Conservation (phyloP, 169 alveolate genomes). For the Plasmodium ovale region DNA sequence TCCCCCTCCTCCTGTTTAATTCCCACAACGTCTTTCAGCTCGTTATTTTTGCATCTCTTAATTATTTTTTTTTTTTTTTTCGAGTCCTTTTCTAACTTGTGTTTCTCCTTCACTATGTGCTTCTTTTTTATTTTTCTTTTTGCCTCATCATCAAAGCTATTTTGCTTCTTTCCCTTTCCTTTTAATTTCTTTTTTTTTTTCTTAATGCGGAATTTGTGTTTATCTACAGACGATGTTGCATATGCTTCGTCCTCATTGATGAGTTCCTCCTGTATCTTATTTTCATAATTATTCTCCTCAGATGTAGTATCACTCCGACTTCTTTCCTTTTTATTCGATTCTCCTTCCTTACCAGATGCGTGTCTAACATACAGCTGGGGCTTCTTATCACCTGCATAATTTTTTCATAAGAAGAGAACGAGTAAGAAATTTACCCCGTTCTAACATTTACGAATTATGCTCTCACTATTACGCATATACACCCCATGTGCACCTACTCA, state of each 20-base stretch:
- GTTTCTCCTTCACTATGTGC: constrained; percentile 26
- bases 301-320: background rate
- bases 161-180: background rate
- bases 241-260: background rate
- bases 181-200: constrained; percentile 18
- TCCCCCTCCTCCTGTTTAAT: constrained; percentile 6
- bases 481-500: background rate
- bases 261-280: background rate
- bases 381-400: background rate
- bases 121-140: constrained; percentile 30
- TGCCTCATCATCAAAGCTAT: constrained; percentile 35
- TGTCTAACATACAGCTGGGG: background rate
- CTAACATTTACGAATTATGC: too few species aligned
- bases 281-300: background rate
- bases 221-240: background rate
- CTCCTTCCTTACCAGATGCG: background rate
- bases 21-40: background rate
- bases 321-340: background rate
- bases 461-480: background rate
- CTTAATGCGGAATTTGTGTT: background rate
- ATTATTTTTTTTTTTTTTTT: constrained; percentile 12
- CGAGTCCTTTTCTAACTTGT: background rate
- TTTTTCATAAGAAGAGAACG: too few species aligned
- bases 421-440: too few species aligned
- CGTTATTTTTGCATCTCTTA: background rate